Percentiles rank a stretch among this genome's conserved stretches.
Conservation (phyloP, 192 early-diverging fungal species). For the Chytriomyces confervae region DNA sequence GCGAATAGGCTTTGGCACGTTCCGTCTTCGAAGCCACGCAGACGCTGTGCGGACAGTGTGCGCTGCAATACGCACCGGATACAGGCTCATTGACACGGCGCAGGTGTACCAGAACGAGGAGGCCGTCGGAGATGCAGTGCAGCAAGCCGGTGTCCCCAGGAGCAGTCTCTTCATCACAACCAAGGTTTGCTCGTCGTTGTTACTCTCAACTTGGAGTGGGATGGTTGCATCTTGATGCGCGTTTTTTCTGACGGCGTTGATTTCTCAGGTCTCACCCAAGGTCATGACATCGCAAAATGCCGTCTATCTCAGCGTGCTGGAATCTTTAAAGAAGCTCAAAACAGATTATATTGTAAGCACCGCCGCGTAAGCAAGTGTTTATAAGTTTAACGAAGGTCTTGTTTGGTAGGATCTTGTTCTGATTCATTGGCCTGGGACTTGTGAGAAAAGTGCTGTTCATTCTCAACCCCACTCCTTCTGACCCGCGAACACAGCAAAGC, state of each 20-base stretch:
- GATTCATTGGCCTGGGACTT: slow-evolving; percentile 46
- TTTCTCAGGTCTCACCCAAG: slow-evolving; percentile 15
- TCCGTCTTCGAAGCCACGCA: not conserved
- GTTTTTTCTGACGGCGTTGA: not conserved
- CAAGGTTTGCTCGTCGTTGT: slow-evolving; percentile 31
- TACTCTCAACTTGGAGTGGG: not conserved
- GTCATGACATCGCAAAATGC: slow-evolving; percentile 12
- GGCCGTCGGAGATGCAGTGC: slow-evolving; percentile 11
- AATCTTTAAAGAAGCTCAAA: slow-evolving; percentile 38
- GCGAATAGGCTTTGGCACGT: slow-evolving; percentile 25
- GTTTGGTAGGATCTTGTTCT: slow-evolving; percentile 34
- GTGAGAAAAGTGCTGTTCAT: not conserved
- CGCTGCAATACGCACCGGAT: slow-evolving; percentile 15
- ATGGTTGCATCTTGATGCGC: not conserved
- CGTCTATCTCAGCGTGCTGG: slow-evolving; percentile 37
- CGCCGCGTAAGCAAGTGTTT: not conserved
- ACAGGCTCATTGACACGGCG: slow-evolving; percentile 33
- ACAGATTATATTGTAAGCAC: slow-evolving; percentile 17
- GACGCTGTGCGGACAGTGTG: not conserved
- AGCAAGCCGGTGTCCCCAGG: slow-evolving; percentile 9
- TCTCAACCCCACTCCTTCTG: not conserved
- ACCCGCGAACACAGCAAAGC: slow-evolving; percentile 13
- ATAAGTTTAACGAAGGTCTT: not conserved
- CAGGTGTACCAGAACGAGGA: slow-evolving; percentile 47
- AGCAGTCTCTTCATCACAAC: slow-evolving; percentile 51